These are phyloP conservation scores for Hymenoscyphus albidus DNA, from an alignment of 2,329 filamentous ascomycete genomes.

Conservation along the genomic window DNA sequence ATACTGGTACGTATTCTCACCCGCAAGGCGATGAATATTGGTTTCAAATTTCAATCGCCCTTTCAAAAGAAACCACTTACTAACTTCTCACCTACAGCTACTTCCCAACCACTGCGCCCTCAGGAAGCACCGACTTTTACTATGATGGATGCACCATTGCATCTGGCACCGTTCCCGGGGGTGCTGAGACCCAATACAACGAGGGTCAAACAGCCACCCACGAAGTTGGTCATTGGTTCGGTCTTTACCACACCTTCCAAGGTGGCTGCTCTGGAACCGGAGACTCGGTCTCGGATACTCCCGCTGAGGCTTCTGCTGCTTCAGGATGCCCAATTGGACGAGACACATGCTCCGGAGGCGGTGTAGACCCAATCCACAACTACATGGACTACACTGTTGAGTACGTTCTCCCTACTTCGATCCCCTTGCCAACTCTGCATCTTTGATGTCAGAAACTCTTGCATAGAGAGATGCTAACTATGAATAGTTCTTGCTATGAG, in stretches of 20 bases:
- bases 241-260: constrained; percentile 46
- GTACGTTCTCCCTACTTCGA: not conserved
- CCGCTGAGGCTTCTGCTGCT: constrained; percentile 35
- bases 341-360: constrained; percentile 31
- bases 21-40: not conserved
- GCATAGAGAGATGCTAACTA: not conserved
- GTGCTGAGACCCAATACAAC: constrained; percentile 36
- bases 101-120: constrained; percentile 2
- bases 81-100: not conserved
- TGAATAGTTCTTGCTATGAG: constrained; percentile 37
- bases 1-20: not conserved
- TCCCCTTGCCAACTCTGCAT: too few species aligned
- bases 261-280: constrained; percentile 39
- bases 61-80: not conserved
- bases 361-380: constrained; percentile 35
- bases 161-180: constrained; percentile 38
- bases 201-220: constrained; percentile 40
- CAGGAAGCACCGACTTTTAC: constrained; percentile 32
- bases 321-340: constrained; percentile 40
- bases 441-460: not conserved
- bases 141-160: constrained; percentile 40
- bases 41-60: not conserved
- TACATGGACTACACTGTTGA: constrained; percentile 41
- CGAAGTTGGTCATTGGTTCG: constrained; percentile 48
- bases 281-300: constrained; percentile 41